Base-by-base conservation (phyloP, 1,284 basidiomycete species). In the Stygiomarasmius scandens region DNA sequence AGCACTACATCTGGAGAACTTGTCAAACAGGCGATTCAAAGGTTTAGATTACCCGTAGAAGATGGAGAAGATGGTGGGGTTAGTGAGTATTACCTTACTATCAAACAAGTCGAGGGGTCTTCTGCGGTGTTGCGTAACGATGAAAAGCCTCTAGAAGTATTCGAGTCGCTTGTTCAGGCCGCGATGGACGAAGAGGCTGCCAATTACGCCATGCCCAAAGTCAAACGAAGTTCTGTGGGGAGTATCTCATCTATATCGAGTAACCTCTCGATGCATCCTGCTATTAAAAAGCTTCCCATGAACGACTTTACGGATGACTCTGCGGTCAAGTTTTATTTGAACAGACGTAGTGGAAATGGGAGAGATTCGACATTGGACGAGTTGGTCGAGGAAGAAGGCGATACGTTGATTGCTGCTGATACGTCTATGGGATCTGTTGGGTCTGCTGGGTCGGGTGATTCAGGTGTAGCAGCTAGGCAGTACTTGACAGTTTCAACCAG, bases 231-330 rank as follows among this genome's bases (percentile, higher is more conserved):
- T 60, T 95, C 92, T 60, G 87, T 98, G 55, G 93, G 94, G 34
- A 96, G 93, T 66, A 96, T 99, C 66, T 94, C 89, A 64, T 96
- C 94, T 6, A 82, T 99, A 25, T 81, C 89, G 36, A 96, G 93
- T 67, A 96, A 96, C 66, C 78, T 98, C 25, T 93, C 90, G 8
- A 87, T 92, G 80, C 92, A 97, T 67, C 95, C 96, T 10, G 95
- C 96, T 16, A 98, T 98, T 73, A 89, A 87, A 65, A 92, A 93
- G 65, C 76, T 98, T 34, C 87, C 92, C 32, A 95, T 96, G 92
- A 96, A 95, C 65, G 96, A 98, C 71, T 99, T 96, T 69, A 93
- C 92, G 54, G 96, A 99, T 63, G 96, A 98, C 68, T 95, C 94
- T 10, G 89, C 90, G 0, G 96, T 98, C 74, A 98, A 98, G 73